These are phyloP conservation scores for Theobroma grandiflorum DNA, from an alignment of 441 rosid genomes.

Conservation along the genomic window DNA sequence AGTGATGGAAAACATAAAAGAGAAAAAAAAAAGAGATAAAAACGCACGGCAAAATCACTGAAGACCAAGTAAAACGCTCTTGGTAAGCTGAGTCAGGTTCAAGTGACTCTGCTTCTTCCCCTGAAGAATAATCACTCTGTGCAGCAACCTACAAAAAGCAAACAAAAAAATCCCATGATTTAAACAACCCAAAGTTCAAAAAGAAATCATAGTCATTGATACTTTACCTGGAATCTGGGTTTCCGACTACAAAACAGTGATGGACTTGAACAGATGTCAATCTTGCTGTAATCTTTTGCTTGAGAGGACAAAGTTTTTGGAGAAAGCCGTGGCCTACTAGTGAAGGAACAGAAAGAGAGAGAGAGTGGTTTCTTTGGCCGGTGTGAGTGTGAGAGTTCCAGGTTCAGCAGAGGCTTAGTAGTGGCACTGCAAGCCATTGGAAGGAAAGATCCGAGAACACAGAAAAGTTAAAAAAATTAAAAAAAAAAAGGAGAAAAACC, in stretches of 20 bases:
- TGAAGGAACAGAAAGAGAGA: conserved; percentile 33
- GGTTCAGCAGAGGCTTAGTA: conserved; percentile 39
- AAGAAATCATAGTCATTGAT: background rate
- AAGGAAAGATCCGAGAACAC: background rate
- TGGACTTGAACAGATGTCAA: conserved; percentile 27
- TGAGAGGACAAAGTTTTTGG: conserved; percentile 25
- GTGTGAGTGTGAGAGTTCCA: conserved; percentile 39
- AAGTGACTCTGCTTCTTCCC: conserved; percentile 57
- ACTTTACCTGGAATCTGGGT: conserved; percentile 44
- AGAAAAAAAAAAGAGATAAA: conserved; percentile 11
- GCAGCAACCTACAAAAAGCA: conserved; percentile 53
- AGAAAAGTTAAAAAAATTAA: no score
- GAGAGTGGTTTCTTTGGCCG: conserved; percentile 33
- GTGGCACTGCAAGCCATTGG: conserved; percentile 58
- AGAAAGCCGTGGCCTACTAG: conserved; percentile 34
- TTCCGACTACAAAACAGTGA: conserved; percentile 38
- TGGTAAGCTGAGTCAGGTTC: conserved; percentile 48
- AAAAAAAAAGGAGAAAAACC: background rate
- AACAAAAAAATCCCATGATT: conserved; percentile 16
- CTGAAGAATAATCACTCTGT: conserved; percentile 55
- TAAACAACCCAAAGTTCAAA: background rate
- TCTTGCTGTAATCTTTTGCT: conserved; percentile 22
- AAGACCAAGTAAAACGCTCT: conserved; percentile 86
- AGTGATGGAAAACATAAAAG: background rate
- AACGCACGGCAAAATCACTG: conserved; percentile 87